These are phyloP conservation scores for Haplographium delicatum DNA, from an alignment of 495 filamentous ascomycete species.

Conservation along the genomic window DNA sequence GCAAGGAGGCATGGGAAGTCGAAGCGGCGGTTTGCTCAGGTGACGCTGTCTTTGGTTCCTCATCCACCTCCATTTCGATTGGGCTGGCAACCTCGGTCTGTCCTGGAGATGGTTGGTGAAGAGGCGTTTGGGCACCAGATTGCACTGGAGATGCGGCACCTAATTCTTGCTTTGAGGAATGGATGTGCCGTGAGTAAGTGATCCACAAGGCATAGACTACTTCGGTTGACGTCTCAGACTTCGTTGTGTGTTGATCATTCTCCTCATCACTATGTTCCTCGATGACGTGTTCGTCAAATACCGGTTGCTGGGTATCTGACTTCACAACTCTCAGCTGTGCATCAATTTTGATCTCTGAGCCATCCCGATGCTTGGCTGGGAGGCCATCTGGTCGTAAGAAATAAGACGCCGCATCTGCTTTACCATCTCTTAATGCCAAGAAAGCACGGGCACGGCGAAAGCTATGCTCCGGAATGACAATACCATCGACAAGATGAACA, in stretches of 20 bases:
- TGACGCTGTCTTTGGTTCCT: conserved; percentile 22
- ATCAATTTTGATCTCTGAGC: conserved; percentile 84
- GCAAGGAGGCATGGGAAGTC: conserved; percentile 46
- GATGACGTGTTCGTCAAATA: conserved; percentile 38
- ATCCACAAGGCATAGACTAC: conserved; percentile 95
- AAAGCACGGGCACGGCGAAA: conserved; percentile 86
- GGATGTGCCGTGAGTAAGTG: conserved; percentile 89
- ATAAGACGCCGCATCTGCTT: conserved; percentile 64
- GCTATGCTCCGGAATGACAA: conserved; percentile 92
- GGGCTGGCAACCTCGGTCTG: conserved; percentile 48
- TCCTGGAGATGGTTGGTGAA: conserved; percentile 74
- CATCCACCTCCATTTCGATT: conserved; percentile 46
- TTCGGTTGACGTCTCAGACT: conserved; percentile 49
- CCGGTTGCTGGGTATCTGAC: conserved; percentile 54
- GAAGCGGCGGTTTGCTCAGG: too few species aligned
- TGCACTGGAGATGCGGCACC: conserved; percentile 53
- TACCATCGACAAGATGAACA: conserved; percentile 78
- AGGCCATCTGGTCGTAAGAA: conserved; percentile 80
- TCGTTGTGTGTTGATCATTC: conserved; percentile 16
- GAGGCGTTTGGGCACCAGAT: conserved; percentile 58
- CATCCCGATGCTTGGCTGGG: conserved; percentile 81
- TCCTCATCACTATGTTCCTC: conserved; percentile 48
- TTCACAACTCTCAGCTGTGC: conserved; percentile 94
- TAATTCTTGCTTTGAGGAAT: conserved; percentile 56
- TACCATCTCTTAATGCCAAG: conserved; percentile 74